Evolutionary conservation across 768 basidiomycete genomes (phyloP).

Genomic region (Scleroderma citrinum): DNA sequence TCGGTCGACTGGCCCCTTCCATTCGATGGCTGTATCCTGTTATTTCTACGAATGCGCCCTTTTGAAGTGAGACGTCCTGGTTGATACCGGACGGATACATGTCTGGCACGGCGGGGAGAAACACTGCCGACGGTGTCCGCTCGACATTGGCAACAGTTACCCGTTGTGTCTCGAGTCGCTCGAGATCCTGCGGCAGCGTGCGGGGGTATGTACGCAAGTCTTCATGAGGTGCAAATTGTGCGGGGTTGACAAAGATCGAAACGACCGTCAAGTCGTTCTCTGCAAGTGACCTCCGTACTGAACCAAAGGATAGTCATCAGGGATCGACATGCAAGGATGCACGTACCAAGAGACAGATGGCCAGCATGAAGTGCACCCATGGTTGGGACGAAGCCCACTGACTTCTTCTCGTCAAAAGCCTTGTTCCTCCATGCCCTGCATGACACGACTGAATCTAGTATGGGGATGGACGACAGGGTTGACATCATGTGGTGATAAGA

Average conservation of each 20-base stretch:
- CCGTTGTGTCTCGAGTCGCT: conserved; percentile 42
- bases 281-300: conserved; percentile 71
- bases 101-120: conserved; percentile 69
- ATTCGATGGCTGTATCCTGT: conserved; percentile 88
- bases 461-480: conserved; percentile 30
- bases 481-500: conserved; percentile 1
- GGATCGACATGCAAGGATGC: conserved; percentile 2
- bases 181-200: conserved; percentile 72
- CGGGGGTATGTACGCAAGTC: conserved; percentile 90
- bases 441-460: conserved; percentile 53
- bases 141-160: conserved; percentile 23
- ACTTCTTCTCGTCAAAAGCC: conserved; percentile 51
- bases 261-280: conserved; percentile 84
- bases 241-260: conserved; percentile 97
- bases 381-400: conserved; percentile 93
- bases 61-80: conserved; percentile 67
- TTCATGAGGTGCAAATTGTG: conserved; percentile 95
- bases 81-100: conserved; percentile 93
- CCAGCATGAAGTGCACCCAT: conserved; percentile 97
- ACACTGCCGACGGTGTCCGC: conserved; percentile 61
- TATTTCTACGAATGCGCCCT: conserved; percentile 88
- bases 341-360: conserved; percentile 82
- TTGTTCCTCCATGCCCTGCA: conserved; percentile 71
- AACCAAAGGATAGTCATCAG: not conserved
- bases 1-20: conserved; percentile 84